Evolutionary conservation across 192 early-diverging fungal genomes (phyloP), one percentile per base, ranked within the genome.

Genomic region (Powellomyces hirtus): DNA sequence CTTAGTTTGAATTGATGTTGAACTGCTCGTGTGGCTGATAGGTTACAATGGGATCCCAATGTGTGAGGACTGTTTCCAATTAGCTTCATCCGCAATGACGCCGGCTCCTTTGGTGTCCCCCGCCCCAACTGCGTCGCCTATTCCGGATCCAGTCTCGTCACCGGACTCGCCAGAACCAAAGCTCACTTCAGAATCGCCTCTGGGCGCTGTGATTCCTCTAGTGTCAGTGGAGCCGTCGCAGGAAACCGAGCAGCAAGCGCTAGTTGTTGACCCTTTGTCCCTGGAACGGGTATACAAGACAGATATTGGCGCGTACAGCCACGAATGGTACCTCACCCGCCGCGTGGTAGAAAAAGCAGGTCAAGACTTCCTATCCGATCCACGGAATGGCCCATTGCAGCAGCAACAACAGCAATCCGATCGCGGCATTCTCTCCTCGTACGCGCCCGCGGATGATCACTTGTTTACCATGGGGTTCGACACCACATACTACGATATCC

Each of bases 401-500:
- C n/a, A n/a, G n/a, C n/a, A n/a, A n/a, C n/a, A n/a, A n/a, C n/a
- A n/a, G n/a, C n/a, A n/a, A n/a, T n/a, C n/a, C n/a, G n/a, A n/a
- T n/a, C n/a, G n/a, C n/a, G n/a, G n/a, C n/a, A n/a, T 82, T 30
- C 68, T 91, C 16, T 73, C 78, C 40, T 81, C 79, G 0, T 90
- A 89, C 72, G 89, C 77, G 18, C 91, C 91, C 4, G 73, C 79
- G 5, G 83, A 86, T 24, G 78, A 82, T 58, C 89, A 92, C 42
- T 29, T 87, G 30, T 97, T 88, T 40, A 91, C 92, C 6, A 68
- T 95, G 2, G 72, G 84, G 0, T 87, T 93, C 45, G 90, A 94
- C 62, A 86, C 86, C 0, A 87, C 90, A 1, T 97, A 92, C 70
- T 95, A 88, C 79, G 94, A 97, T 70, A 94, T 97, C 40, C 89